Evolutionary conservation across 345 rosid species (phyloP), one percentile per base, ranked within the genome.

Genomic region (Salix koriyanagi): DNA sequence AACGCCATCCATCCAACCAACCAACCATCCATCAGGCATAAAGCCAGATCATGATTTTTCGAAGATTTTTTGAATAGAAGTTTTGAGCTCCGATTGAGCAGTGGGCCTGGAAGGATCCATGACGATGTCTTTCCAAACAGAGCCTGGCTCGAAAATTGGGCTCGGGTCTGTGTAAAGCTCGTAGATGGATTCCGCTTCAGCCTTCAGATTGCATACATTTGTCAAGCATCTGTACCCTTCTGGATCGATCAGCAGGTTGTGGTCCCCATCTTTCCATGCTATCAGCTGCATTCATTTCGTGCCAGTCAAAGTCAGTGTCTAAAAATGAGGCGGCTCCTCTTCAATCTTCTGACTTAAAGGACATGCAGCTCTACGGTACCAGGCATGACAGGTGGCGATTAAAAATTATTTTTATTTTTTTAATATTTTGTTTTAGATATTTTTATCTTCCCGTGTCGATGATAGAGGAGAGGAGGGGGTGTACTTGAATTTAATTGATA

Each of bases 191-290:
- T 87, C 92, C 7, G 98, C 97, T 0, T 86, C 87, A 3, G 88
- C 79, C 54, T 89, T 88, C 70, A 93, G 77, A 13, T 48, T 85
- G 60, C 87, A 71, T 34, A 87, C 88, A 42, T 77, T 75, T 30
- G 72, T 80, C 58, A 95, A 70, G 71, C 92, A 90, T 3, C 87
- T 82, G 21, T 86, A 73, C 10, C 83, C 89, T 34, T 89, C 91
- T 10, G 92, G 86, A 13, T 93, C 99, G 26, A 91, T 85, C 61
- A 95, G 87, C 62, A 90, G 84, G 23, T 79, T 89, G 83, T 78
- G 90, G 2, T 78, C 84, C 72, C 91, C 91, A 25, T 90, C 89
- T 85, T 93, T 95, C 97, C 99, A 77, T 19, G 91, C 97, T 74
- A 91, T 90, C 65, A 95, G 80, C 99, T 95, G 85, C 46, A 42